phyloP scores from a whole-genome alignment of 2,329 filamentous ascomycete genomes.

The Cladosporium sp. region DNA sequence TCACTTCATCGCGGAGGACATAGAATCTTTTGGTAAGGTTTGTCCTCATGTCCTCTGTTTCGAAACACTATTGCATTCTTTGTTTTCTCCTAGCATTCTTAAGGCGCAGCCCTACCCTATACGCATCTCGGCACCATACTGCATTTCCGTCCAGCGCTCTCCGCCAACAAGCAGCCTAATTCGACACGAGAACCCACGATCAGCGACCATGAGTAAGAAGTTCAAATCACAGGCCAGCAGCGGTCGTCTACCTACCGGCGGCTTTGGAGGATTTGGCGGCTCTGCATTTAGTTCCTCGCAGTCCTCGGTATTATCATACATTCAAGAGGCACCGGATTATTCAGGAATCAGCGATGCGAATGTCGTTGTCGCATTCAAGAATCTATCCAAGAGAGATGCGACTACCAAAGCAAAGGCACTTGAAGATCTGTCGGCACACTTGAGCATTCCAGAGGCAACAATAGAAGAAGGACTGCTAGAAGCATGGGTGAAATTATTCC shows the following conservation, averaged over 20 bases:
- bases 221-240: conserved; percentile 62
- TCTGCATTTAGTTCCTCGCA: conserved; percentile 45
- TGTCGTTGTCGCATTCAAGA: conserved; percentile 86
- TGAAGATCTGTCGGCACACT: conserved; percentile 71
- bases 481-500: conserved; percentile 80
- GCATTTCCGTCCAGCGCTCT: not conserved
- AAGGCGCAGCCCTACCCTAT: no score
- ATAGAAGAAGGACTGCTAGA: conserved; percentile 80
- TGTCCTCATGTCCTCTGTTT: not conserved
- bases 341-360: conserved; percentile 73
- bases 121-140: no score
- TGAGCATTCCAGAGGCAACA: conserved; percentile 55
- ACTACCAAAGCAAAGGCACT: conserved; percentile 88
- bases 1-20: not conserved
- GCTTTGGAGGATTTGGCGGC: conserved; percentile 36
- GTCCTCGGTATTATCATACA: conserved; percentile 72
- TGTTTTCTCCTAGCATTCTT: no score
- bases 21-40: not conserved
- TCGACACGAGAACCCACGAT: not conserved
- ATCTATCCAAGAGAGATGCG: conserved; percentile 84
- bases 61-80: not conserved
- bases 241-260: conserved; percentile 46
- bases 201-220: conserved; percentile 53
- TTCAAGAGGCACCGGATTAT: conserved; percentile 80
- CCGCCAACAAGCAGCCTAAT: not conserved